Evolutionary conservation across 163 green algal species (phyloP).

Genomic region (Scenedesmus sp.): DNA sequence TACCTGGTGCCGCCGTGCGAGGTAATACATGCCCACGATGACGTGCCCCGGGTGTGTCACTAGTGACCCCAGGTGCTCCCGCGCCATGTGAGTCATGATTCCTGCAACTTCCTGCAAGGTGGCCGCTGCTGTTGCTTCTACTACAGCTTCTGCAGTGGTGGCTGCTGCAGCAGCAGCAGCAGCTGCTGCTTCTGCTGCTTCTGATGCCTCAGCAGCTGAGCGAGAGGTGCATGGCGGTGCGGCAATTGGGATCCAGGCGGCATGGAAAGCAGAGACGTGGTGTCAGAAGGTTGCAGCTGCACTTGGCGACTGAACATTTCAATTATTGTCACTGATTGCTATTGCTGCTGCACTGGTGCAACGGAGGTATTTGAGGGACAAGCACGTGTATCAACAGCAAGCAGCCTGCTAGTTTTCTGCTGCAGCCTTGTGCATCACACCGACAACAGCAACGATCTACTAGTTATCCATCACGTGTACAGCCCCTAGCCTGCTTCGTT

Average conservation of each 20-base stretch:
- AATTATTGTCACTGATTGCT: no score
- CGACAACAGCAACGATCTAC: no score
- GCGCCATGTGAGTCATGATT: not conserved
- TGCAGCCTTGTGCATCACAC: no score
- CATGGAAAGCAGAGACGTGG: not conserved
- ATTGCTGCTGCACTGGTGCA: no score
- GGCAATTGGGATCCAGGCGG: no score
- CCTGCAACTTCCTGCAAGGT: conserved; percentile 12
- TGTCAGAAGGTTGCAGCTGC: no score
- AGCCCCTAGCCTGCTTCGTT: not conserved
- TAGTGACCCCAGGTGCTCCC: not conserved
- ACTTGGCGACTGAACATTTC: no score
- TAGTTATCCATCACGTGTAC: no score
- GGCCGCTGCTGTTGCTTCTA: not conserved
- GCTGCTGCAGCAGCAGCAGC: not conserved
- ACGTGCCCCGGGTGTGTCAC: conserved; percentile 8
- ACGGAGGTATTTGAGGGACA: no score
- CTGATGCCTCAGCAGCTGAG: not conserved
- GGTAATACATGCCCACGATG: conserved; percentile 21
- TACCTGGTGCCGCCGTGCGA: conserved; percentile 2
- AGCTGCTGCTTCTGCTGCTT: not conserved
- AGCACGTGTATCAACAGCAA: no score
- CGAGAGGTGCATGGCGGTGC: not conserved
- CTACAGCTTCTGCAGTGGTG: not conserved
- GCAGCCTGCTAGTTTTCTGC: no score